phyloP scores from a whole-genome alignment of 352 stramenopile genomes.

The Pythium periplocum region DNA sequence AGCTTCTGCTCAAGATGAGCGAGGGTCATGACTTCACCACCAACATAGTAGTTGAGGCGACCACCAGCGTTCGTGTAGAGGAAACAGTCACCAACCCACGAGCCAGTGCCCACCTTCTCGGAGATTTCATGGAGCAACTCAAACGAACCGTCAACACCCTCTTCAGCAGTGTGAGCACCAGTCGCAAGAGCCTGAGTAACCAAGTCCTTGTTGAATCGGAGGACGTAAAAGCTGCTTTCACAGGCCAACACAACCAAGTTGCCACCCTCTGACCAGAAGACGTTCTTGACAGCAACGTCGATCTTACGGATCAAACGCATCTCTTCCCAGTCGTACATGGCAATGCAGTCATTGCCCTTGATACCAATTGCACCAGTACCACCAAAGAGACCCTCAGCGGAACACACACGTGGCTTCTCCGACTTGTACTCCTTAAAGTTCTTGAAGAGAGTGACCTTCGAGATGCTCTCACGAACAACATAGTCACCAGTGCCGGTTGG shows the following conservation, averaged over 20 bases:
- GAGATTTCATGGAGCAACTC: conserved; percentile 97
- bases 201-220: conserved; percentile 92
- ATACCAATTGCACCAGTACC: conserved; percentile 93
- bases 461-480: conserved; percentile 96
- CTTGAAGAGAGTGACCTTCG: conserved; percentile 96
- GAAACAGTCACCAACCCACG: conserved; percentile 99
- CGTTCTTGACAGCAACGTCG: conserved; percentile 94
- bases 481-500: conserved; percentile 97
- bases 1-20: conserved; percentile 94
- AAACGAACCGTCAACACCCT: conserved; percentile 97
- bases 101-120: conserved; percentile 93
- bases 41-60: conserved; percentile 99
- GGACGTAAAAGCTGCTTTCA: conserved; percentile 94
- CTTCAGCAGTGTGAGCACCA: conserved; percentile 85
- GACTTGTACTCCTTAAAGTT: conserved; percentile 98
- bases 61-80: conserved; percentile 95
- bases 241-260: conserved; percentile 95
- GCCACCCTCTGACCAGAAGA: conserved; percentile 97
- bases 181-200: conserved; percentile 86
- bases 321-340: conserved; percentile 99
- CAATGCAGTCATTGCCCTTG: conserved; percentile 93
- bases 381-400: conserved; percentile 95
- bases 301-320: conserved; percentile 97
- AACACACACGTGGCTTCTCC: conserved; percentile 92
- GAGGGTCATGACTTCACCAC: conserved; percentile 98